Percentiles rank a stretch among this genome's conserved stretches.
These are phyloP conservation scores for Xanthoceras sorbifolium DNA, from an alignment of 345 rosid genomes.

Conservation along the genomic window DNA sequence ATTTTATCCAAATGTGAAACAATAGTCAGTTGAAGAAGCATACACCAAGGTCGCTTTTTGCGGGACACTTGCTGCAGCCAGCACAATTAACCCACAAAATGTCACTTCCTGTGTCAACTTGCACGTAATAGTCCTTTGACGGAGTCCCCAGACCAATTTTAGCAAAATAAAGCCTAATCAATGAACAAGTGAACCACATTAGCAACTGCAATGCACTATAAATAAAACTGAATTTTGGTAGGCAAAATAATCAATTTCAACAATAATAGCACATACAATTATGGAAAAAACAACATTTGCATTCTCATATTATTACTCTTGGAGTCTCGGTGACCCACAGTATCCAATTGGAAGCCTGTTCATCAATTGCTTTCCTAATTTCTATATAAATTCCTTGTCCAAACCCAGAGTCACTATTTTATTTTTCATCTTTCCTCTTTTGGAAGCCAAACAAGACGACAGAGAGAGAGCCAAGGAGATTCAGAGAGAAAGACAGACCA, in stretches of 20 bases:
- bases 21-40: slow-evolving; percentile 28
- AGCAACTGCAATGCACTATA: slow-evolving; percentile 16
- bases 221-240: background rate
- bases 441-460: background rate
- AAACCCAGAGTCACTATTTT: background rate
- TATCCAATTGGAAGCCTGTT: background rate
- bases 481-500: background rate
- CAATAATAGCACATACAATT: background rate
- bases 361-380: background rate
- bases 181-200: slow-evolving; percentile 28
- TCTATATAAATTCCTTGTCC: background rate
- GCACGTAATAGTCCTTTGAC: slow-evolving; percentile 72
- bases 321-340: background rate
- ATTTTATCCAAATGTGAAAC: background rate
- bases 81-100: slow-evolving; percentile 83
- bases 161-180: slow-evolving; percentile 71
- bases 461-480: background rate
- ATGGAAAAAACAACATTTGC: background rate
- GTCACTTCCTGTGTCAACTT: slow-evolving; percentile 96
- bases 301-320: background rate
- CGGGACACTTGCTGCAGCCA: slow-evolving; percentile 69
- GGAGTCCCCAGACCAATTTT: slow-evolving; percentile 74
- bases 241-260: background rate
- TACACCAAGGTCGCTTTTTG: slow-evolving; percentile 74
- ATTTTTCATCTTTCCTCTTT: background rate